Evolutionary conservation across 805 yeast genomes (phyloP).

Genomic region (Torulaspora gathmanii): DNA sequence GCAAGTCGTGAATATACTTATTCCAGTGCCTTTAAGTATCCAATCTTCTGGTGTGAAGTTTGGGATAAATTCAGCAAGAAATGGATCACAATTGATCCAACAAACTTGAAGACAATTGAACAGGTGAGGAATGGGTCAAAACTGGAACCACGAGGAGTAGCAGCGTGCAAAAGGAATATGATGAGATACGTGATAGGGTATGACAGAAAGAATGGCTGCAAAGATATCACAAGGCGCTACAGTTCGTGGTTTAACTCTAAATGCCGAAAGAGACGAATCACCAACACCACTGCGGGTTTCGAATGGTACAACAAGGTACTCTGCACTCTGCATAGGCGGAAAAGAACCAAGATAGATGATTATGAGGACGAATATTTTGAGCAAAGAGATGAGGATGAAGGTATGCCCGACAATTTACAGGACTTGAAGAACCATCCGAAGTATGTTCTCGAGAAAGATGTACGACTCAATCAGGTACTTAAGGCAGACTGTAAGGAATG

Average conservation of each 20-base stretch:
- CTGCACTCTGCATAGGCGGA: conserved; percentile 26
- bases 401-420: conserved; percentile 77
- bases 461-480: conserved; percentile 67
- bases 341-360: conserved; percentile 33
- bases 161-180: conserved; percentile 40
- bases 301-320: conserved; percentile 56
- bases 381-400: conserved; percentile 63
- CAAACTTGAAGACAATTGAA: conserved; percentile 60
- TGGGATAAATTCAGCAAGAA: conserved; percentile 70
- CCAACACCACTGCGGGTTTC: conserved; percentile 50
- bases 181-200: conserved; percentile 74
- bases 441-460: conserved; percentile 72
- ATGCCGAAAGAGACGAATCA: conserved; percentile 67
- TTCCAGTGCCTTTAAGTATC: conserved; percentile 40
- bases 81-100: conserved; percentile 88
- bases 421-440: conserved; percentile 86
- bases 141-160: conserved; percentile 57
- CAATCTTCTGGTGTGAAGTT: conserved; percentile 90
- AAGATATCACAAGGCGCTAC: conserved; percentile 85
- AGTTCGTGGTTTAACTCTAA: conserved; percentile 66
- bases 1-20: conserved; percentile 20
- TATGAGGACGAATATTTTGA: conserved; percentile 35
- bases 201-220: conserved; percentile 57
- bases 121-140: conserved; percentile 51
- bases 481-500: conserved; percentile 56